phyloP scores from a whole-genome alignment of 2,329 filamentous ascomycete genomes.

The Fusarium stilboides region DNA sequence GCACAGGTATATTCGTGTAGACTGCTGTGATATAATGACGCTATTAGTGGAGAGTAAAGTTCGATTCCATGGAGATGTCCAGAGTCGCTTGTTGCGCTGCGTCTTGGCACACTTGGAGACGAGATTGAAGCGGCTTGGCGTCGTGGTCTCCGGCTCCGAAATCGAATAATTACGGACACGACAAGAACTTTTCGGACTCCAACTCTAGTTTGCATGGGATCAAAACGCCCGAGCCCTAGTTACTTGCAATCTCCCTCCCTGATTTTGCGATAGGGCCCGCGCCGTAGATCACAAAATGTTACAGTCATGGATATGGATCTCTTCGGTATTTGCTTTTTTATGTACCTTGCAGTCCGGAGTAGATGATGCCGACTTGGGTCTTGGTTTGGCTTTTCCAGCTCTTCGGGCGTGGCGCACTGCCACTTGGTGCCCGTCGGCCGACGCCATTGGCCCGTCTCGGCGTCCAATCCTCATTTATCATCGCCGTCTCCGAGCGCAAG shows the following conservation, averaged over 20 bases:
- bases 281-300: constrained; percentile 1
- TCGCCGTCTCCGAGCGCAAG: constrained; percentile 22
- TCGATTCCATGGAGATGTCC: constrained; percentile 13
- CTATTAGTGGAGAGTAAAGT: constrained; percentile 28
- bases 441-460: constrained; percentile 21
- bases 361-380: constrained; percentile 2
- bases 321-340: constrained; percentile 11
- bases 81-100: constrained; percentile 16
- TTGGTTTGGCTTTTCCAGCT: constrained; percentile 26
- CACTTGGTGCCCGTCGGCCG: constrained; percentile 13
- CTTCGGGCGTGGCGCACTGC: constrained; percentile 27
- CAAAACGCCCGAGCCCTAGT: constrained; percentile 2
- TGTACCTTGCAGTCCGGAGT: constrained; percentile 10
- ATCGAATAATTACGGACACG: constrained; percentile 36
- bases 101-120: constrained; percentile 36
- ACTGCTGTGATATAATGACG: constrained; percentile 26
- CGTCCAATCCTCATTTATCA: constrained; percentile 5
- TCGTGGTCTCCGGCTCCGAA: constrained; percentile 24
- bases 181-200: neutral
- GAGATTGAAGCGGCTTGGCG: constrained; percentile 26
- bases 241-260: constrained; percentile 32
- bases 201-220: constrained; percentile 20
- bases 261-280: neutral
- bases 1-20: constrained; percentile 18
- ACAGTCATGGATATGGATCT: neutral